Percentiles rank a stretch among this genome's conserved stretches.
Conservation (phyloP, 805 yeast genomes). For the Komagataella ulmi region DNA sequence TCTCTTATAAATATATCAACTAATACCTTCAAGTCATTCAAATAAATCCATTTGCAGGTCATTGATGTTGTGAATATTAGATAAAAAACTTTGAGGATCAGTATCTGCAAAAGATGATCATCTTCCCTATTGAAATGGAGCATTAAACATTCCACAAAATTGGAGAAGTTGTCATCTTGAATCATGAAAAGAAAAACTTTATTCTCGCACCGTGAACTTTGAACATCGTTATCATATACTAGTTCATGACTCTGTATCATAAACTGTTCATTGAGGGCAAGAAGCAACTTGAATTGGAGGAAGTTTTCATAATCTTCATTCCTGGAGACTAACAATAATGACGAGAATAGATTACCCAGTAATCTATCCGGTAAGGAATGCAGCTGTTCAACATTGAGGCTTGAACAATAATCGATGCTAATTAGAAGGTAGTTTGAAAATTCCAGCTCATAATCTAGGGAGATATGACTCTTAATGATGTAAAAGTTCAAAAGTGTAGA, state of each 20-base stretch:
- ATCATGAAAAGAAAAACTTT: conserved; percentile 45
- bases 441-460: not conserved
- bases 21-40: conserved; percentile 75
- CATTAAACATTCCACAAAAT: conserved; percentile 57
- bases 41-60: conserved; percentile 58
- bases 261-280: conserved; percentile 80
- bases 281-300: conserved; percentile 54
- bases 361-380: conserved; percentile 27
- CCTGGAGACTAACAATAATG: conserved; percentile 25
- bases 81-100: conserved; percentile 69
- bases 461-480: conserved; percentile 5
- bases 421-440: not conserved
- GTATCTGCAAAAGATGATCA: conserved; percentile 58
- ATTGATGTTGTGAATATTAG: conserved; percentile 53
- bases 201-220: conserved; percentile 15
- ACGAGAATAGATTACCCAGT: conserved; percentile 29
- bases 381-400: conserved; percentile 19
- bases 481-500: conserved; percentile 13
- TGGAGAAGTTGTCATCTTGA: conserved; percentile 27
- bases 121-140: conserved; percentile 67
- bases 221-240: conserved; percentile 5
- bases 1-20: conserved; percentile 78
- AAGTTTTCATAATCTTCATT: conserved; percentile 45
- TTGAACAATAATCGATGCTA: not conserved
- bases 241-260: conserved; percentile 33